Evolutionary conservation across 768 basidiomycete species (phyloP), one percentile per base, ranked within the genome.

Genomic region (Boletellus emodensis): DNA sequence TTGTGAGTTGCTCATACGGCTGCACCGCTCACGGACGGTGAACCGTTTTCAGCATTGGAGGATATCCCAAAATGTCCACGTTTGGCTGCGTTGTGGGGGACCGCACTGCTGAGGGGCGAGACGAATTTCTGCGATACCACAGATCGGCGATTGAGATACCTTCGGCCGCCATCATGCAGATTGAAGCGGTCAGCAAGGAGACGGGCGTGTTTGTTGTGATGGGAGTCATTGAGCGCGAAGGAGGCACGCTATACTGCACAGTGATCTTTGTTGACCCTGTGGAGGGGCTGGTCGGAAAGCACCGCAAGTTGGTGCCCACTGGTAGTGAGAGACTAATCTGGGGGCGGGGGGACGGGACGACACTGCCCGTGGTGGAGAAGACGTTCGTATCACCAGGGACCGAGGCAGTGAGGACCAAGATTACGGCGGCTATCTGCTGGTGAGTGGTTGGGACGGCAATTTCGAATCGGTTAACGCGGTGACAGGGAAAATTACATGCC

Each of bases 401-500:
- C 2, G 59, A 59, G 10, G 44, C 48, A 9, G 65, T 75, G 13
- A 62, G 52, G 9, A 66, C 78, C 10, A 83, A 80, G 58, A 54
- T 84, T 1, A 76, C 79, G 7, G 80, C 79, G 2, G 70, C 79
- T 1, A 80, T 83, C 37, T 83, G 82, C 58, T 82, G 82, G 82
- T 79, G 48, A 65, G 77, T 54, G 7, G 28, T 30, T 18, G 6
- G 9, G 4, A 22, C 12, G 12, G 15, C 13, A 3, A 30, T 17
- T 34, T 33, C 5, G 28, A 30, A 38, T 46, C 0, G 12, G n/a
- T 49, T 47, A 3, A 44, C n/a, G 45, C 36, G 46, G n/a, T 13
- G 10, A 9, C 33, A 84, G 83, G 84, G 84, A 85, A 53, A 84
- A 85, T 59, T 83, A 83, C 53, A 83, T 84, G 82, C 84, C 84